phyloP scores from a whole-genome alignment of 441 rosid genomes.

The Hura crepitans region DNA sequence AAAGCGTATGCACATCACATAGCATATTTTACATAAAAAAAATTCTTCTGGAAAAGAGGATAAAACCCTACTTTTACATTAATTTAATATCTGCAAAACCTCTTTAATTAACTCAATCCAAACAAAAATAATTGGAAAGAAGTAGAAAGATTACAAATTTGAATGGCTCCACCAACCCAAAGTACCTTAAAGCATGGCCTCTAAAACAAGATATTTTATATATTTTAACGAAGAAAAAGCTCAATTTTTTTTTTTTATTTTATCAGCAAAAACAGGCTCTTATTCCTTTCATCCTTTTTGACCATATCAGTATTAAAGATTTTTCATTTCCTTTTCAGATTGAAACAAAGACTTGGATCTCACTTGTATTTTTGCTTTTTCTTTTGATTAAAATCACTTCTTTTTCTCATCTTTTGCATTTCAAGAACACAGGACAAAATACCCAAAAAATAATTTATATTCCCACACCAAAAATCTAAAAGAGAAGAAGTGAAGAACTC shows the following conservation, averaged over 20 bases:
- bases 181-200: slow-evolving; percentile 17
- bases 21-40: too few relatives aligned
- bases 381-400: slow-evolving; percentile 17
- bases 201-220: too few relatives aligned
- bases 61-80: neutral
- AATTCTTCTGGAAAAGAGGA: neutral
- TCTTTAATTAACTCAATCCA: slow-evolving; percentile 13
- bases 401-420: neutral
- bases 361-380: slow-evolving; percentile 38
- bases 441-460: slow-evolving; percentile 13
- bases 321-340: slow-evolving; percentile 27
- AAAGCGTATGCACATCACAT: too few relatives aligned
- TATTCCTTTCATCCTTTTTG: slow-evolving; percentile 33
- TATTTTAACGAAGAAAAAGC: neutral
- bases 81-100: neutral
- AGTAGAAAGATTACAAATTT: slow-evolving; percentile 21
- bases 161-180: slow-evolving; percentile 22
- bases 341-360: slow-evolving; percentile 20
- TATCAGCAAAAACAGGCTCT: slow-evolving; percentile 21
- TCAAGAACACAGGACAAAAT: too few relatives aligned
- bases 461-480: neutral
- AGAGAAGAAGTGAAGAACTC: neutral
- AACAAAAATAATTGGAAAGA: slow-evolving; percentile 18
- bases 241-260: slow-evolving; percentile 11
- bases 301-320: slow-evolving; percentile 46